Conservation (phyloP, 2,329 filamentous ascomycete species). For the Chrysosphaeria jannelii region DNA sequence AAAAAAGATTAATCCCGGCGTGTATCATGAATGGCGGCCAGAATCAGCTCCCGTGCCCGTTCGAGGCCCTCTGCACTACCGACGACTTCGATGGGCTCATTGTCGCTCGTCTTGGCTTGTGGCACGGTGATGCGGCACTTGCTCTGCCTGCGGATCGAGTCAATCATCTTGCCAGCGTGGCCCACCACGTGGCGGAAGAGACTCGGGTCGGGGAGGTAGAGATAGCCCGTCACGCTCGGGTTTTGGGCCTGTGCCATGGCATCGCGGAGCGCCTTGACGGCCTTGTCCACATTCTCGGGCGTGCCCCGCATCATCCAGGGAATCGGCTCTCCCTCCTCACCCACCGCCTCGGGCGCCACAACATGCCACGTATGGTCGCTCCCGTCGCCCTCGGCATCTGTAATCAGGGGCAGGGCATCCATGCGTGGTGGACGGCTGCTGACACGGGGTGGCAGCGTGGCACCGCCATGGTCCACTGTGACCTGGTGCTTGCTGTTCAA, state of each 20-base stretch:
- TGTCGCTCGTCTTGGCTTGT: slow-evolving; percentile 18
- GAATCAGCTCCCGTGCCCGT: slow-evolving; percentile 62
- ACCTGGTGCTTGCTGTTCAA: slow-evolving; percentile 67
- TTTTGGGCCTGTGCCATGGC: slow-evolving; percentile 43
- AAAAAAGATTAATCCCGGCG: no score
- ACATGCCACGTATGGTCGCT: slow-evolving; percentile 62
- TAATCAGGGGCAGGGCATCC: slow-evolving; percentile 62
- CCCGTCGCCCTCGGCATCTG: slow-evolving; percentile 40
- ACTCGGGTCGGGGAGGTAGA: slow-evolving; percentile 65
- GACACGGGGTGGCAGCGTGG: slow-evolving; percentile 37
- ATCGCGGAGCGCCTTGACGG: slow-evolving; percentile 40
- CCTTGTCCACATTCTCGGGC: slow-evolving; percentile 52
- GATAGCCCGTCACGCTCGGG: slow-evolving; percentile 49
- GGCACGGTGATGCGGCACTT: slow-evolving; percentile 87
- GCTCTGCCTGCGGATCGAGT: slow-evolving; percentile 71
- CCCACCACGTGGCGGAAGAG: slow-evolving; percentile 82
- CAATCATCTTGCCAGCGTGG: slow-evolving; percentile 68
- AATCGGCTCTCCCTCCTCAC: slow-evolving; percentile 34
- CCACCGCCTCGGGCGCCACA: slow-evolving; percentile 26
- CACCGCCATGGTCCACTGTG: slow-evolving; percentile 69
- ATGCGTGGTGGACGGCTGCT: no score
- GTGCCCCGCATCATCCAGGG: slow-evolving; percentile 72
- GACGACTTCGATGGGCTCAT: slow-evolving; percentile 72
- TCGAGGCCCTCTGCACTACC: slow-evolving; percentile 57
- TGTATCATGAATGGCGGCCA: slow-evolving; percentile 55